Base-by-base conservation (phyloP, 352 stramenopile genomes). In the Pythium rhizo-oryzae region DNA sequence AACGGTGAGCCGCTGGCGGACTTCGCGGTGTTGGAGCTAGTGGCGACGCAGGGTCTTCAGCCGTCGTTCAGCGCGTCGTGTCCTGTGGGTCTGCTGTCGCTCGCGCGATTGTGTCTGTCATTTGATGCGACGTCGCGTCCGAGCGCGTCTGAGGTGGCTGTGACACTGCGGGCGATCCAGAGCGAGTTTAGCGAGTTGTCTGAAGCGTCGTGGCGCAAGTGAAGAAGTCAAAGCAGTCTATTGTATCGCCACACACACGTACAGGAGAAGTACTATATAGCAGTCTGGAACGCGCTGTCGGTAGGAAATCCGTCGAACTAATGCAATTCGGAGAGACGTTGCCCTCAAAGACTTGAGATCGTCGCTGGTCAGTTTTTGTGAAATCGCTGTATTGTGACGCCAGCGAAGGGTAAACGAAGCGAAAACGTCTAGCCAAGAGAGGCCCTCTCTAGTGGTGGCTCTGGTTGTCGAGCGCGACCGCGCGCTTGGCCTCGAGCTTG, bases 401-500 rank as follows among this genome's bases (percentile, higher is more conserved):
- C 28, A 33, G 28, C 28, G 28, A 33, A 33, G 28, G 28, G 28
- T 7, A 33, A 33, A 33, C 28, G 28, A 33, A 33, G 28, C 28
- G 28, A 6, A 33, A 6, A 2, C 28, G 28, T 33, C 3, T 33
- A 33, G 28, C 28, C 28, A 33, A 33, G 28, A 6, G 28, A 33
- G 28, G 28, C 2, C n/a, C 28, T 7, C 28, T 65, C 41, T 72
- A 72, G 59, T 73, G 67, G 28, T 15, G 51, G 46, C 82, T 69
- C 47, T 86, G 78, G 51, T 80, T 80, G 66, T 74, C 67, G 30
- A 75, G 69, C 61, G 73, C 81, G 19, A 73, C 65, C 30, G 80
- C 65, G 15, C 87, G 85, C 75, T 95, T 92, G 59, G 80, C 82
- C 53, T 89, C 80, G 37, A 93, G 84, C 65, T 93, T 95, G 44